Base-by-base conservation (phyloP, 1,284 basidiomycete genomes). In the Leccinum subatratum region DNA sequence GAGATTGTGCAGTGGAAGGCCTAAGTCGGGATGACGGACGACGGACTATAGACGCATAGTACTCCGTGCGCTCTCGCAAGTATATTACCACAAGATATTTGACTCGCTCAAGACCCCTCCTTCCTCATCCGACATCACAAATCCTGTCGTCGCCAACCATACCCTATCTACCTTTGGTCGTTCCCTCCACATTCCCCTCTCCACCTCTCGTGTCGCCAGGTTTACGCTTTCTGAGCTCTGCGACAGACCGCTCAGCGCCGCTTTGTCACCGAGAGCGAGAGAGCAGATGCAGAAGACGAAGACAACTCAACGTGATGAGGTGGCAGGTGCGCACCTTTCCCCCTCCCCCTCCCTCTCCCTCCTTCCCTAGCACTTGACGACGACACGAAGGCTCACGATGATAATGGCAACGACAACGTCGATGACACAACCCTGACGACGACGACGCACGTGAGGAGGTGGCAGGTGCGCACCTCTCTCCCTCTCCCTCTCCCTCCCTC, bases 31-130 rank as follows among this genome's bases (percentile, higher is more conserved):
- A 75, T 90, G 77, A 83, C 85, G 45, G 85, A 89, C 60, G 85
- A 76, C 74, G 94, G 95, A 98, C 76, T 98, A 98, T 78, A 91
- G 95, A 63, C 91, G 94, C 67, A 86, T n/a, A n/a, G n/a, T 96
- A 71, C 94, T 95, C 14, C 88, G 94, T 62, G 92, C 92, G 1
- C 83, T 97, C 14, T 94, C 94, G 4, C 91, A 95, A 75, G 95
- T 97, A 59, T 99, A 98, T 80, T 96, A 91, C 72, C 80, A 90
- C 69, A 95, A 96, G 79, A 82, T 95, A 18, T 98, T 96, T 78
- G 76, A 84, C 39, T 90, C 91, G 0, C 78, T 95, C 32, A 85
- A 89, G 1, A 83, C 84, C 2, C 78, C 79, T 11, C 80, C 86
- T 63, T 61, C 66, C 11, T 64, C 60, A 78, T 67, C 66, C 1